Base-by-base conservation (phyloP, 83 land plant genomes). In the Thuja plicata region DNA sequence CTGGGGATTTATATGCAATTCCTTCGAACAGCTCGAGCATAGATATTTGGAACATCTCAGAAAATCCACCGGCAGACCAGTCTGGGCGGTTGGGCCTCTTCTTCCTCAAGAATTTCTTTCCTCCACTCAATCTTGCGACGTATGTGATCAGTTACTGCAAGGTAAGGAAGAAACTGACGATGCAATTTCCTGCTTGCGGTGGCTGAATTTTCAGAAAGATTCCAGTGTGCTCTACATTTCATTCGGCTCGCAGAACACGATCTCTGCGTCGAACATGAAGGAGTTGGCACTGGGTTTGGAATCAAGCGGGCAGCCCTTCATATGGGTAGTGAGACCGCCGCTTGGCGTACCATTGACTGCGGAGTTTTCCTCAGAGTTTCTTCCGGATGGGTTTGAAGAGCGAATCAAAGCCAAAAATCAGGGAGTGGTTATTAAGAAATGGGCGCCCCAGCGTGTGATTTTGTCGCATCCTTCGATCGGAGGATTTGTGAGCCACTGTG, bases 271-370 rank as follows among this genome's bases (percentile, higher is more conserved):
- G 12, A 88, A 91, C n/a, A 89, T 91, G 83, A 66, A 88, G 91
- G 91, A 82, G 43, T 85, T 94, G 40, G 96, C 96, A 15, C 43
- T 24, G n/a, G 96, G 96, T 0, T 77, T 94, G 87, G 96, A 93
- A 74, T 74, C 87, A 35, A 88, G 92, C 71, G 89, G 79, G 43
- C 86, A 9, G 32, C 84, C 89, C 0, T 93, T 86, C 94, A 93
- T 3, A 91, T 94, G 38, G 92, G 92, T 89, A 4, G 50, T 90
- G 30, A n/a, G n/a, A 66, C 37, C 87, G 76, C 45, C 87, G 13
- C 37, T 81, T 13, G 77, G 85, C 88, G 86, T 16, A 1, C 87
- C 3, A 92, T 74, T 76, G 78, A 50, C 88, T 83, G 27, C 66
- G 1, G 92, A 90, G 13, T 50, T 50, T 12, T 50, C 54, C 15